Percentiles rank a stretch among this genome's conserved stretches.
These are phyloP conservation scores for Epichloe uncinata DNA, from an alignment of 2,329 filamentous ascomycete species.

Conservation along the genomic window DNA sequence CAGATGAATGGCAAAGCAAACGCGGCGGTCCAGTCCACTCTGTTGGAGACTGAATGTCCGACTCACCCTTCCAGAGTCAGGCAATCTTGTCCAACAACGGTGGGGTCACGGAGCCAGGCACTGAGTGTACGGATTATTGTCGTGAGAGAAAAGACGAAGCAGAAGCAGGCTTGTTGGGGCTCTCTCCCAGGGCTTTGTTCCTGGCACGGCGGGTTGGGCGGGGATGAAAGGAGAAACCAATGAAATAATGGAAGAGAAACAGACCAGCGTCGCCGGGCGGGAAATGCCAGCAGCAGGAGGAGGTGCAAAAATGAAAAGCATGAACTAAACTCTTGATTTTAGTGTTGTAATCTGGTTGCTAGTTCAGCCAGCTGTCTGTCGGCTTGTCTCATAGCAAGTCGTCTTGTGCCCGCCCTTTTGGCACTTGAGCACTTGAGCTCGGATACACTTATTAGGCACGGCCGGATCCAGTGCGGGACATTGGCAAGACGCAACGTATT, in stretches of 20 bases:
- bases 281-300: not conserved
- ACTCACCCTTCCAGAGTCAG: not conserved
- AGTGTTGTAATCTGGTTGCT: not conserved
- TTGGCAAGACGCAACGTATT: too few species aligned
- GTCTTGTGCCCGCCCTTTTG: not conserved
- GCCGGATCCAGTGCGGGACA: too few species aligned
- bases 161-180: not conserved
- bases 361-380: not conserved
- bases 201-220: not conserved
- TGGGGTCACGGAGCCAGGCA: not conserved
- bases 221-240: not conserved
- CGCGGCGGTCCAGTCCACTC: too few species aligned
- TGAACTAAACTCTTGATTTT: not conserved
- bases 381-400: not conserved
- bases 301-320: not conserved
- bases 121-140: not conserved
- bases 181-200: too few species aligned
- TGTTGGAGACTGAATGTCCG: too few species aligned
- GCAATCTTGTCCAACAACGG: not conserved
- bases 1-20: not conserved
- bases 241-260: too few species aligned
- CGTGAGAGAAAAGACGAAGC: not conserved
- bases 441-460: not conserved
- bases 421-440: not conserved
- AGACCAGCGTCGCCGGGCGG: too few species aligned